These are phyloP conservation scores for Tripidium arundinaceum DNA, from an alignment of 202 grass and related monocot genomes.

Conservation along the genomic window DNA sequence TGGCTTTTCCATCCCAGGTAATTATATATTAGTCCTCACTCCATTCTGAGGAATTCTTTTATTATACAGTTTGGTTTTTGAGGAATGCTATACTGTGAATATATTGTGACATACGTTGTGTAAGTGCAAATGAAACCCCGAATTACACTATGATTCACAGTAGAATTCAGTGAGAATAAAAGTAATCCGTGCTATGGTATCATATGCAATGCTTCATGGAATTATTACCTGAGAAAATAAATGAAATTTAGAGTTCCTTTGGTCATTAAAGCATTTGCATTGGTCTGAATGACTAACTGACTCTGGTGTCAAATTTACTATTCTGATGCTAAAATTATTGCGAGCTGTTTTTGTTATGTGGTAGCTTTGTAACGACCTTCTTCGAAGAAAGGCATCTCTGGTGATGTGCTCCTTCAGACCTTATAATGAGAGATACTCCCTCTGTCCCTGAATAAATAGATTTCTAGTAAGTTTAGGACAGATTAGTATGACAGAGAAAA, in stretches of 20 bases:
- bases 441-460: no score
- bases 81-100: conserved; percentile 1
- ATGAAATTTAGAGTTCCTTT: not conserved
- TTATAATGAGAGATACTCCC: not conserved
- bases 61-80: not conserved
- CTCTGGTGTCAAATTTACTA: not conserved
- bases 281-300: not conserved
- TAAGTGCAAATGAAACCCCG: conserved; percentile 2
- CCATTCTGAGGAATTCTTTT: not conserved
- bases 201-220: not conserved
- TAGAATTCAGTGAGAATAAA: not conserved
- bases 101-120: not conserved
- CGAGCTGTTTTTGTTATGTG: not conserved
- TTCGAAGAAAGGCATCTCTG: not conserved
- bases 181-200: not conserved
- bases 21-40: conserved; percentile 9
- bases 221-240: not conserved
- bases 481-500: no score
- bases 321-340: not conserved
- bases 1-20: conserved; percentile 94
- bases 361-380: not conserved
- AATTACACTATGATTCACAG: not conserved
- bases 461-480: no score
- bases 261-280: not conserved
- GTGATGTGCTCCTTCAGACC: not conserved